phyloP scores from a whole-genome alignment of 148 eudicot species.

The Camellia lanceoleosa region DNA sequence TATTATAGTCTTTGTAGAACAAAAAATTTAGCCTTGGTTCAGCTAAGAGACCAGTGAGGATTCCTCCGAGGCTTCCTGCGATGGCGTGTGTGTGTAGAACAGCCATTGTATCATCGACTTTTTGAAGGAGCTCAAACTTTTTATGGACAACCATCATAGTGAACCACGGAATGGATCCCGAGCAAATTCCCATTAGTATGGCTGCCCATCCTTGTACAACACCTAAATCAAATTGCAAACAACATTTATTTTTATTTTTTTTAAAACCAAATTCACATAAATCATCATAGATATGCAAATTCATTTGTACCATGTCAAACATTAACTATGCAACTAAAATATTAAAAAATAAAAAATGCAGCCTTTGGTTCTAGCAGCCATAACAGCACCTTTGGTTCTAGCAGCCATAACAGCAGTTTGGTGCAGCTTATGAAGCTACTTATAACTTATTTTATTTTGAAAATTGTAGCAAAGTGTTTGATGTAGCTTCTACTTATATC shows the following conservation, averaged over 20 bases:
- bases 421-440: too few relatives aligned
- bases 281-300: too few relatives aligned
- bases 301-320: too few relatives aligned
- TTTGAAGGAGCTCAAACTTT: slow-evolving; percentile 29
- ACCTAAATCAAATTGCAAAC: slow-evolving; percentile 12
- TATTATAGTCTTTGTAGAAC: slow-evolving; percentile 6
- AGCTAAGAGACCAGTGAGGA: slow-evolving; percentile 32
- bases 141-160: slow-evolving; percentile 42
- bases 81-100: slow-evolving; percentile 39
- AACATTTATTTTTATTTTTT: neutral
- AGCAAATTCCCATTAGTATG: slow-evolving; percentile 32
- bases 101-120: slow-evolving; percentile 37
- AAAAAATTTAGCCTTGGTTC: slow-evolving; percentile 18
- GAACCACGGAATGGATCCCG: slow-evolving; percentile 34
- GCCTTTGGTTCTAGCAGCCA: too few relatives aligned
- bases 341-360: too few relatives aligned
- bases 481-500: too few relatives aligned
- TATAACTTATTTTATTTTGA: too few relatives aligned
- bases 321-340: too few relatives aligned
- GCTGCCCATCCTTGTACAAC: slow-evolving; percentile 41
- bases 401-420: too few relatives aligned
- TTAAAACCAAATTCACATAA: too few relatives aligned
- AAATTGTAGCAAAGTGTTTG: too few relatives aligned
- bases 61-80: slow-evolving; percentile 33
- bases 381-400: too few relatives aligned